Conservation (phyloP, 768 basidiomycete genomes). For the Lentinula sp. region DNA sequence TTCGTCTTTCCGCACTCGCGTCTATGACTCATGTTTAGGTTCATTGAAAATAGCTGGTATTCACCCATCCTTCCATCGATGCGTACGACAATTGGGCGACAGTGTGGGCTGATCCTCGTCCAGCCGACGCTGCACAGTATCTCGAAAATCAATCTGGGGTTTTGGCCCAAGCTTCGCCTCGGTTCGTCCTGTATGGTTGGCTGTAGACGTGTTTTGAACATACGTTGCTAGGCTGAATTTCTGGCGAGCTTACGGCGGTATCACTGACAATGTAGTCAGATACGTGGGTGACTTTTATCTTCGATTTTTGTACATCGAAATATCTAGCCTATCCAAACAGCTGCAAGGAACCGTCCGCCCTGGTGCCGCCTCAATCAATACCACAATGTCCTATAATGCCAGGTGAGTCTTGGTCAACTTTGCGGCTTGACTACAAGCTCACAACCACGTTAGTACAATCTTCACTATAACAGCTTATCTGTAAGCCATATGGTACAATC, state of each 20-base stretch:
- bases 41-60: slow-evolving; percentile 36
- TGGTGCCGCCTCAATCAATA: slow-evolving; percentile 47
- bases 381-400: slow-evolving; percentile 44
- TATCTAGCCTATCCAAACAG: slow-evolving; percentile 18
- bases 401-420: slow-evolving; percentile 16
- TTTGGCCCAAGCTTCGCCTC: slow-evolving; percentile 50
- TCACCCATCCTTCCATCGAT: slow-evolving; percentile 57
- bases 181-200: slow-evolving; percentile 21
- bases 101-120: slow-evolving; percentile 47
- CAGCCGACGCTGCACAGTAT: slow-evolving; percentile 54
- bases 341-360: slow-evolving; percentile 61
- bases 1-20: slow-evolving; percentile 18
- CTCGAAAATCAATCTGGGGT: slow-evolving; percentile 45
- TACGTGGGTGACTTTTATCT: neutral
- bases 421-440: neutral
- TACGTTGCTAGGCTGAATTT: slow-evolving; percentile 41
- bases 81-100: slow-evolving; percentile 63
- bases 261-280: slow-evolving; percentile 24
- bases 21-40: neutral
- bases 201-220: neutral
- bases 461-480: slow-evolving; percentile 62
- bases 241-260: slow-evolving; percentile 45
- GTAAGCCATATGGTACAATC: slow-evolving; percentile 19
- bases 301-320: neutral
- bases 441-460: slow-evolving; percentile 28